Evolutionary conservation across 2,329 filamentous ascomycete species (phyloP).

Genomic region (Monilinia vaccinii-corymbosi): DNA sequence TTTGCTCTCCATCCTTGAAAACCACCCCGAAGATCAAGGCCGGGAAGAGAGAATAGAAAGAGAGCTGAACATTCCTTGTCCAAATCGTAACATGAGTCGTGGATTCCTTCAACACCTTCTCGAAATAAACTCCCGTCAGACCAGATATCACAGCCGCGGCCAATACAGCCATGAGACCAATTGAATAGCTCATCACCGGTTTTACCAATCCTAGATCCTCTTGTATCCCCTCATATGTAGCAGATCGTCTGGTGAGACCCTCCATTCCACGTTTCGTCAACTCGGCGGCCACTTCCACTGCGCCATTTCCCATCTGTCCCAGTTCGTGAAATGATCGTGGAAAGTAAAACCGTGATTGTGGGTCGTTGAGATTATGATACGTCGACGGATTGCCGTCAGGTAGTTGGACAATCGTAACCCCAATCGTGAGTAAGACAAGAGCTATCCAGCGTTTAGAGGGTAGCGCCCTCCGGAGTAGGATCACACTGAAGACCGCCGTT

Average conservation of each 20-base stretch:
- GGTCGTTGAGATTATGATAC: constrained; percentile 53
- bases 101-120: constrained; percentile 89
- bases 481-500: constrained; percentile 77
- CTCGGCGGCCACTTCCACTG: constrained; percentile 41
- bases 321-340: constrained; percentile 72
- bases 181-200: constrained; percentile 61
- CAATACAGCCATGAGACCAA: constrained; percentile 72
- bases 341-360: constrained; percentile 51
- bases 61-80: constrained; percentile 90
- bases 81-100: constrained; percentile 68
- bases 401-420: constrained; percentile 78
- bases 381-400: constrained; percentile 51
- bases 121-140: constrained; percentile 76
- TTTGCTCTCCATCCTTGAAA: constrained; percentile 76
- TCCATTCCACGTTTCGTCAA: constrained; percentile 40
- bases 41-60: constrained; percentile 88
- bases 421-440: constrained; percentile 68
- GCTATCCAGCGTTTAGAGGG: constrained; percentile 70
- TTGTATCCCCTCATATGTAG: constrained; percentile 83
- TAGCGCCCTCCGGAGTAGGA: constrained; percentile 63
- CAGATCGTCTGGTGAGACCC: constrained; percentile 58
- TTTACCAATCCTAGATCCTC: constrained; percentile 44
- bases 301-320: constrained; percentile 50
- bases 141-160: constrained; percentile 73
- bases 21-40: constrained; percentile 79